Evolutionary conservation across 164 flowering plant genomes (phyloP).

Genomic region (Euptelea pleiosperma): DNA sequence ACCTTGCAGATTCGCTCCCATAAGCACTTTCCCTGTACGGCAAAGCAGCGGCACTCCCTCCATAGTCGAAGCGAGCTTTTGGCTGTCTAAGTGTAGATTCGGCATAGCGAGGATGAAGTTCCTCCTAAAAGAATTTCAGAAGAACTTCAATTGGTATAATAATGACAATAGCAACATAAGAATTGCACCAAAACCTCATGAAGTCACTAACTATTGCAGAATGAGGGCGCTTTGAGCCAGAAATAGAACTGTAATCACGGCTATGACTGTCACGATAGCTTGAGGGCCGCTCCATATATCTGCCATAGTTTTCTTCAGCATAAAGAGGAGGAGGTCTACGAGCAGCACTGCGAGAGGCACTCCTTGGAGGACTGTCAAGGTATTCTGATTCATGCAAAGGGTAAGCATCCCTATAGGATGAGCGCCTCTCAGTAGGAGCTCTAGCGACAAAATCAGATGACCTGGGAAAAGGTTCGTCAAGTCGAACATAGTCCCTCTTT

Average conservation of each 20-base stretch:
- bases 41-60: constrained; percentile 9
- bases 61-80: constrained; percentile 22
- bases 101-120: constrained; percentile 21
- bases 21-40: constrained; percentile 18
- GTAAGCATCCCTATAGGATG: constrained; percentile 19
- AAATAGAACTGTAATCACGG: constrained; percentile 22
- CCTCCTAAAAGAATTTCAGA: constrained; percentile 21
- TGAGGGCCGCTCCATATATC: constrained; percentile 17
- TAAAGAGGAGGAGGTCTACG: constrained; percentile 21
- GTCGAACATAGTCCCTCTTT: constrained; percentile 20
- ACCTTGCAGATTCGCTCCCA: constrained; percentile 26
- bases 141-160: neutral
- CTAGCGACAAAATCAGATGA: constrained; percentile 17
- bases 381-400: constrained; percentile 16
- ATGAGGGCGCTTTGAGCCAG: constrained; percentile 25
- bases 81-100: constrained; percentile 20
- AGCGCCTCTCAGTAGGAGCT: constrained; percentile 15
- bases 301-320: constrained; percentile 23
- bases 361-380: constrained; percentile 14
- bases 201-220: constrained; percentile 13
- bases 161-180: neutral
- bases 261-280: constrained; percentile 22
- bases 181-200: constrained; percentile 1
- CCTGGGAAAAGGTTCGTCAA: constrained; percentile 17
- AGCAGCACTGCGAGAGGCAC: constrained; percentile 14